Evolutionary conservation across 176 grass and related monocot species (phyloP), one percentile per base, ranked within the genome.

Genomic region (Aegilops speltoides): DNA sequence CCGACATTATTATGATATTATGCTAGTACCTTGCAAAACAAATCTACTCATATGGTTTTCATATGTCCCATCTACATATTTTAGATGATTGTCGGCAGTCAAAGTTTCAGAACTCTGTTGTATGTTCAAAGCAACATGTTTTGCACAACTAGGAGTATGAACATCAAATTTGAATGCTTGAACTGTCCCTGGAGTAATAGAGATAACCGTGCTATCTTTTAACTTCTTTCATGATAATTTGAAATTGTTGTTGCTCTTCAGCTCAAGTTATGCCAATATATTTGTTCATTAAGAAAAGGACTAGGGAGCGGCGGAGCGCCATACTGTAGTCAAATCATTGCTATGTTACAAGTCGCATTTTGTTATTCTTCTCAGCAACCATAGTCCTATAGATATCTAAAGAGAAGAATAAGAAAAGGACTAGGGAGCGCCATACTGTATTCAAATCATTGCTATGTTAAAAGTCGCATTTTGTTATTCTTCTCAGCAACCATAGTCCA

Each of bases 351-450:
- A 67, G 48, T 22, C 4, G 8, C 37, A 69, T 83, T 22, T n/a
- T 74, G 12, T 48, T 11, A 17, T 28, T 75, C 31, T 68, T 74
- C n/a, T 61, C 71, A 91, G 75, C 64, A 72, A 78, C 83, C 48
- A 31, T 31, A 28, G 28, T 28, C 28, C 28, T n/a, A 28, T 28
- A 28, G 28, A 28, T 28, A 28, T 28, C 28, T 28, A 28, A 28
- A 28, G 28, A 28, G 28, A 28, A 28, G 28, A 28, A 28, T 28
- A 28, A 28, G 28, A 28, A 28, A 28, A 28, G 28, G 28, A 28
- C 28, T 28, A 28, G 28, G 28, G 28, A 2, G 28, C 28, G 28
- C 28, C 28, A 28, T 28, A 28, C 28, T 28, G 28, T 28, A 28
- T 28, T 28, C 28, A 28, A 28, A 28, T 28, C 28, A 28, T 28